Base-by-base conservation (phyloP, 2,329 filamentous ascomycete genomes). In the Rhynchosporium graminicola region DNA sequence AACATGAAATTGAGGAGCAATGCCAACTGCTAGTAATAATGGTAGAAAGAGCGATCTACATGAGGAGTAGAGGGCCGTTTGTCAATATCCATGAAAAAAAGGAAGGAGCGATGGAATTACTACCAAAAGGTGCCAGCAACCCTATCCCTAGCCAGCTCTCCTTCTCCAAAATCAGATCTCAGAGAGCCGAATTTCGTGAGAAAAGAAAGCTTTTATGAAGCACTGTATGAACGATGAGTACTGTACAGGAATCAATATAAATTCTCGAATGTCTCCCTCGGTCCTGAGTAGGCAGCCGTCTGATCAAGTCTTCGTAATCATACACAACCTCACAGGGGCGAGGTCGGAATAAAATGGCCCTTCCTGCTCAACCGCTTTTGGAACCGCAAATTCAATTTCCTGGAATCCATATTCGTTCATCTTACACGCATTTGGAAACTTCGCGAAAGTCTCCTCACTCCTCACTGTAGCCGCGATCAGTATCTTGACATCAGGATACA, bases 391-490 rank as follows among this genome's bases (percentile, higher is more conserved):
- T 1, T 73, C 68, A 31, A 83, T 65, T 45, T 80, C 74, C 50
- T 76, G 71, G 20, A 85, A 75, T 13, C 62, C 69, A 67, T 83
- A 79, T 0, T 73, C 73, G 47, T 67, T 67, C 42, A 28, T 64
- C 45, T 33, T 46, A 74, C 88, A 90, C 56, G 79, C 81, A 29
- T 80, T 76, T 65, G 85, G 70, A 72, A 93, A 92, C 5, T 78
- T 78, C 64, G 83, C 79, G 70, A 90, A 90, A 0, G 90, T 93
- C 63, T 83, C 79, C 63, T 81, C 78, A 68, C 92, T 92, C 64
- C 91, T 81, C 66, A 92, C 83, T 0, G 89, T 88, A 20, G 87
- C 87, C 3, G 89, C 83, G 62, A 93, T 87, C 51, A 92, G 77
- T 42, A 90, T 82, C 51, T 83, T 77, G 13, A 86, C 77, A 0